Percentiles rank a stretch among this genome's conserved stretches.
Conservation (phyloP, 2,329 filamentous ascomycete genomes). For the Monosporascus sp. region DNA sequence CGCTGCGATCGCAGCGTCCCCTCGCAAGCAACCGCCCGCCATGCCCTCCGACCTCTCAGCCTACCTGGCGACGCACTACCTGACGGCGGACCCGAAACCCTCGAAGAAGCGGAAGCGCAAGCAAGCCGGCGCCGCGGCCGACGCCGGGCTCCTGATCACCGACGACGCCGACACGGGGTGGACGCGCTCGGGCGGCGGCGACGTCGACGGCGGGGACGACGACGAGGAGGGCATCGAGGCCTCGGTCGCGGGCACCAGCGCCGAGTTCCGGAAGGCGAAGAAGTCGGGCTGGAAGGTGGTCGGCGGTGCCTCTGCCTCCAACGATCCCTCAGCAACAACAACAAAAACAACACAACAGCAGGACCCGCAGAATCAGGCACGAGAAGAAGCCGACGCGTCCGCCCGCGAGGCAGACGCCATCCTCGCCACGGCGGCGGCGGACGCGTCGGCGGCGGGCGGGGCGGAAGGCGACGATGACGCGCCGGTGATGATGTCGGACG, state of each 20-base stretch:
- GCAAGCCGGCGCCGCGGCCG: slow-evolving; percentile 30
- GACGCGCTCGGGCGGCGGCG: slow-evolving; percentile 40
- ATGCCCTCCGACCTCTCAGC: slow-evolving; percentile 64
- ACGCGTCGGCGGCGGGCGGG: slow-evolving; percentile 41
- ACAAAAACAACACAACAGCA: slow-evolving; percentile 32
- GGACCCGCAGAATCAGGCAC: background rate
- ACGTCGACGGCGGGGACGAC: slow-evolving; percentile 45
- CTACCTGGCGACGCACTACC: slow-evolving; percentile 89
- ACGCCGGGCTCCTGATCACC: slow-evolving; percentile 54
- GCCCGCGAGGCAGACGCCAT: slow-evolving; percentile 73
- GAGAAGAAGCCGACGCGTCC: background rate
- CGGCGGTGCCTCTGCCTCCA: slow-evolving; percentile 34
- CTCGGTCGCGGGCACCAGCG: slow-evolving; percentile 44
- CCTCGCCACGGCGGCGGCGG: slow-evolving; percentile 60
- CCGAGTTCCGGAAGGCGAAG: slow-evolving; percentile 68
- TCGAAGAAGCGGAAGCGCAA: slow-evolving; percentile 62
- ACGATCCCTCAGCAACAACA: slow-evolving; percentile 17
- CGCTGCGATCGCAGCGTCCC: too few species aligned
- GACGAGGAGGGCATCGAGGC: slow-evolving; percentile 49
- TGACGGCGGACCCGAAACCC: slow-evolving; percentile 55
- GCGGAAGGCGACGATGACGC: slow-evolving; percentile 33
- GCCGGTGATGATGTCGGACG: slow-evolving; percentile 72
- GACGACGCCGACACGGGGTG: slow-evolving; percentile 58
- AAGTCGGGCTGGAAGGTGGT: slow-evolving; percentile 77
- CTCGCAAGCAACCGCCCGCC: too few species aligned